phyloP scores from a whole-genome alignment of 768 basidiomycete species.

The Auriscalpium microsporum region DNA sequence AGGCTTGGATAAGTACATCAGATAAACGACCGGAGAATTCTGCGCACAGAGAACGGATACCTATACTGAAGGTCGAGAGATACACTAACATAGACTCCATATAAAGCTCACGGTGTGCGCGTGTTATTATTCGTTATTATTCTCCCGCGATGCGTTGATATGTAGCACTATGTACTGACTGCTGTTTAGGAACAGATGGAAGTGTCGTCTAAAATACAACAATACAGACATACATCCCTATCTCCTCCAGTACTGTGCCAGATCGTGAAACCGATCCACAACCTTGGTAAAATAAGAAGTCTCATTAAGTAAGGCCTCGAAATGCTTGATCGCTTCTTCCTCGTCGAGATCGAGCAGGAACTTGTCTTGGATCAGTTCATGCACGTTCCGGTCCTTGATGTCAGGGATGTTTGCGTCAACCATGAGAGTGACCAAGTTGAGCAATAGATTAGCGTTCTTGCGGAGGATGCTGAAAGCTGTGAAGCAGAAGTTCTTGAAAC shows the following conservation, averaged over 20 bases:
- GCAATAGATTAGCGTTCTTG: slow-evolving; percentile 94
- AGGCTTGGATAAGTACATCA: neutral
- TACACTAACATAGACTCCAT: too few relatives aligned
- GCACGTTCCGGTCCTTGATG: slow-evolving; percentile 85
- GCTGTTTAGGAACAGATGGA: too few relatives aligned
- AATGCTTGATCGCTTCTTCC: slow-evolving; percentile 96
- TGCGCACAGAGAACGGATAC: too few relatives aligned
- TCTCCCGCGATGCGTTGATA: too few relatives aligned
- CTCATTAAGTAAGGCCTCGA: slow-evolving; percentile 88
- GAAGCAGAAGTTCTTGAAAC: slow-evolving; percentile 95
- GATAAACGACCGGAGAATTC: too few relatives aligned
- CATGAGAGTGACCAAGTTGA: slow-evolving; percentile 96
- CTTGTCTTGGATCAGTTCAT: slow-evolving; percentile 91
- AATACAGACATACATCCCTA: slow-evolving; percentile 20
- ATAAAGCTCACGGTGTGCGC: too few relatives aligned
- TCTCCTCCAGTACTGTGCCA: slow-evolving; percentile 85
- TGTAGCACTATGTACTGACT: too few relatives aligned
- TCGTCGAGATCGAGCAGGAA: slow-evolving; percentile 91
- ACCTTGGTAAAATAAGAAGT: slow-evolving; percentile 91
- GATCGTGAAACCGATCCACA: slow-evolving; percentile 87
- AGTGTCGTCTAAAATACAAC: neutral
- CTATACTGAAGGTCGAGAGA: too few relatives aligned
- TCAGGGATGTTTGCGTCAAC: slow-evolving; percentile 96
- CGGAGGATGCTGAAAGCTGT: slow-evolving; percentile 96
- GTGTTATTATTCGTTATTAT: too few relatives aligned